These are phyloP conservation scores for Ceratocystis colombiana DNA, from an alignment of 2,329 filamentous ascomycete species.

Conservation along the genomic window DNA sequence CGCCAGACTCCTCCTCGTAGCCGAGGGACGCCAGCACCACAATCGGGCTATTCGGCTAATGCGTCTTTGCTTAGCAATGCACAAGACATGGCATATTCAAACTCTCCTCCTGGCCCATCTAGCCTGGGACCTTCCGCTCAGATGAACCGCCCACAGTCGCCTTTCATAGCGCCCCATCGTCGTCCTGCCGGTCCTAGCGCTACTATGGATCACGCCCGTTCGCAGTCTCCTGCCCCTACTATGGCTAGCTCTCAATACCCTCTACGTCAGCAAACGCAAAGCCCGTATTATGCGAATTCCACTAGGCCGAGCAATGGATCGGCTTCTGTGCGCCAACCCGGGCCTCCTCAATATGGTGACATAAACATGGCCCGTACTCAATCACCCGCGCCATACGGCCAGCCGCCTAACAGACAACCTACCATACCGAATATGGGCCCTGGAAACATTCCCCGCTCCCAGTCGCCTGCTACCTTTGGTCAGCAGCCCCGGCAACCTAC, in stretches of 20 bases:
- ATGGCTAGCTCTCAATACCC: constrained; percentile 29
- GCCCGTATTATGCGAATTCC: not conserved
- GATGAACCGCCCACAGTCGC: constrained; percentile 14
- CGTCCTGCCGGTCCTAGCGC: constrained; percentile 15
- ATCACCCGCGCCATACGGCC: constrained; percentile 22
- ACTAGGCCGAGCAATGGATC: constrained; percentile 5
- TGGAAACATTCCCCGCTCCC: not conserved
- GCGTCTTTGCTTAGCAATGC: constrained; percentile 52
- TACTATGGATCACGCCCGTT: constrained; percentile 44
- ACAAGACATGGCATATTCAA: constrained; percentile 33
- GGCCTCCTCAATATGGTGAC: constrained; percentile 12
- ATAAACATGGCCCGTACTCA: constrained; percentile 23
- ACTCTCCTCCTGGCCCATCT: constrained; percentile 8
- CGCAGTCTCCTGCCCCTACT: constrained; percentile 34
- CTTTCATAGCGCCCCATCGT: constrained; percentile 19
- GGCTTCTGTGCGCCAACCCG: constrained; percentile 17
- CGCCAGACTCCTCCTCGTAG: constrained; percentile 39
- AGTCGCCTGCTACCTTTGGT: constrained; percentile 17
- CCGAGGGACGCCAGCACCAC: constrained; percentile 39
- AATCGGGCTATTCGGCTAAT: constrained; percentile 52
- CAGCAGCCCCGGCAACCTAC: constrained; percentile 25
- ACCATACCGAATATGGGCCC: constrained; percentile 9
- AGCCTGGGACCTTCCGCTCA: constrained; percentile 10
- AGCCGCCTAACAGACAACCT: constrained; percentile 11
- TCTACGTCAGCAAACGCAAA: constrained; percentile 22